A percentile compares a stretch with the other conserved stretches of the same genome.
Evolutionary conservation across 2,329 filamentous ascomycete species (phyloP).

Genomic region (Neofusicoccum cordaticola): DNA sequence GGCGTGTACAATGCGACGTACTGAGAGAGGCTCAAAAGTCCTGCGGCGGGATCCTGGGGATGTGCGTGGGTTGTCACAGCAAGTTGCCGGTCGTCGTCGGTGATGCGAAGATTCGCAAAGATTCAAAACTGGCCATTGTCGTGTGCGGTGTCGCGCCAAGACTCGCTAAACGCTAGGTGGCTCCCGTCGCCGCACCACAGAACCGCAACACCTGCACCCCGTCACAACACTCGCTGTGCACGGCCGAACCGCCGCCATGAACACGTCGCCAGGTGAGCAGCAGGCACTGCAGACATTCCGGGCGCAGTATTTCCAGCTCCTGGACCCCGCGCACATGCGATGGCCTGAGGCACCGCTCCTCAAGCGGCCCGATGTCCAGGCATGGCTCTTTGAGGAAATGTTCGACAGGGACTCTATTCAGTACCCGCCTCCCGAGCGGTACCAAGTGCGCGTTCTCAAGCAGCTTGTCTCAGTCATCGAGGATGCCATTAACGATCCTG

Average conservation of each 20-base stretch:
- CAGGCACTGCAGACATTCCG: conserved; percentile 51
- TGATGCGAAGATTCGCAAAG: conserved; percentile 13
- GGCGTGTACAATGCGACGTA: background rate
- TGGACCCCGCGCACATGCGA: conserved; percentile 58
- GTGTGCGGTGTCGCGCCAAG: conserved; percentile 14
- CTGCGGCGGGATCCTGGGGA: conserved; percentile 16
- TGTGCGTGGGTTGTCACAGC: conserved; percentile 16
- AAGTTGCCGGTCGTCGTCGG: conserved; percentile 17
- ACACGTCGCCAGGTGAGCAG: conserved; percentile 20
- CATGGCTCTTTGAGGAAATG: conserved; percentile 62
- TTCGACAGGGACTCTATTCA: conserved; percentile 59
- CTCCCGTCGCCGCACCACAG: conserved; percentile 3
- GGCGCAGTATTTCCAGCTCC: conserved; percentile 76
- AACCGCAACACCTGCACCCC: background rate
- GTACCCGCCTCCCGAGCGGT: conserved; percentile 64
- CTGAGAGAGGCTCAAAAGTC: conserved; percentile 15
- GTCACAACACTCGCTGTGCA: background rate
- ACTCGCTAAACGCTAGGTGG: conserved; percentile 14
- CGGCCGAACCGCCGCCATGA: background rate
- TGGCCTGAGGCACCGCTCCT: conserved; percentile 62
- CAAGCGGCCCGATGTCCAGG: conserved; percentile 61
- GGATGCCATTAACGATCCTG: conserved; percentile 72
- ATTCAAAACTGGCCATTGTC: conserved; percentile 9
- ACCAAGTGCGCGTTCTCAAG: conserved; percentile 72
- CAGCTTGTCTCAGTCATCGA: conserved; percentile 69